Conservation (phyloP, 495 filamentous ascomycete genomes). For the Aspergillus sclerotioniger region DNA sequence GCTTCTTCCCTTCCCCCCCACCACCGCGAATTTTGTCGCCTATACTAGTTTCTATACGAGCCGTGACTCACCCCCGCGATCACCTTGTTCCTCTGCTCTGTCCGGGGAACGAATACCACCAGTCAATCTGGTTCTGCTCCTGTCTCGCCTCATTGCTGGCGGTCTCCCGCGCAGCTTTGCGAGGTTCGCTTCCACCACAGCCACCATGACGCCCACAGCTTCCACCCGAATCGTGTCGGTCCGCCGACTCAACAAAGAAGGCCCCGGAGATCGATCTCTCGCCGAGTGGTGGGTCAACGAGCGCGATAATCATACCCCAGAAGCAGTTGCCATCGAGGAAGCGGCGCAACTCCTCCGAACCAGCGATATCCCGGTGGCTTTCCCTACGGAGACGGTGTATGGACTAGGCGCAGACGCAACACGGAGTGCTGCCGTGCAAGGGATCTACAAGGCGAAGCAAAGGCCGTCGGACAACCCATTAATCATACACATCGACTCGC, state of each 20-base stretch:
- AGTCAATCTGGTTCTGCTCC: constrained; percentile 32
- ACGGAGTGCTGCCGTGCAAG: constrained; percentile 74
- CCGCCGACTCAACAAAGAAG: constrained; percentile 38
- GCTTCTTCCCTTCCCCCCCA: not conserved
- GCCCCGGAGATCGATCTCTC: constrained; percentile 37
- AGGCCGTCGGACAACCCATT: constrained; percentile 91
- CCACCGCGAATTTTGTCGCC: constrained; percentile 2
- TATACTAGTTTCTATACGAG: not conserved
- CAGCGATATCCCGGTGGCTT: constrained; percentile 77
- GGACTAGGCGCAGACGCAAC: constrained; percentile 95
- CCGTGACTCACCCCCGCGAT: constrained; percentile 13
- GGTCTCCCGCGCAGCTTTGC: constrained; percentile 32
- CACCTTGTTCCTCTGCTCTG: not conserved
- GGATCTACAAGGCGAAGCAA: constrained; percentile 88
- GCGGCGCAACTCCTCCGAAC: constrained; percentile 62
- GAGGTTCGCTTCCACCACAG: constrained; percentile 23
- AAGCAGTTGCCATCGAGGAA: constrained; percentile 39
- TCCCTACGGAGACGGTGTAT: constrained; percentile 98
- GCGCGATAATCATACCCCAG: constrained; percentile 33
- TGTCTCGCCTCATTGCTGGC: constrained; percentile 34
- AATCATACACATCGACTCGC: constrained; percentile 85
- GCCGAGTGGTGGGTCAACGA: constrained; percentile 49
- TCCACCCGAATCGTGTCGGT: constrained; percentile 43
- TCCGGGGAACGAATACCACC: constrained; percentile 8
- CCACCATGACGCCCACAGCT: constrained; percentile 19